Percentiles rank a stretch among this genome's conserved stretches.
phyloP scores from a whole-genome alignment of 2,329 filamentous ascomycete species.

The Arthrobotrys entomopaga region DNA sequence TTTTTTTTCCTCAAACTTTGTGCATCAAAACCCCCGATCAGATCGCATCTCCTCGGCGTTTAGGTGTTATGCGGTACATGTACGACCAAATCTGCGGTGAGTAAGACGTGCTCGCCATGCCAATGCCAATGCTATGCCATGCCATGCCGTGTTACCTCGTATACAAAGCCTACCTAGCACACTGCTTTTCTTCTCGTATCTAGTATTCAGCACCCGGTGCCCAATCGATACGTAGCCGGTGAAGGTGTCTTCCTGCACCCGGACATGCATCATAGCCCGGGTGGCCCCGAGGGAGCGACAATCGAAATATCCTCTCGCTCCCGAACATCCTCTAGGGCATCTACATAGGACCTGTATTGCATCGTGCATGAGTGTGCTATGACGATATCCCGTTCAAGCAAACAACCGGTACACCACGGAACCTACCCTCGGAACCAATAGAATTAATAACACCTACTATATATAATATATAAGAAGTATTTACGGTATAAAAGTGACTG shows the following conservation, averaged over 20 bases:
- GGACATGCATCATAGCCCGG: no score
- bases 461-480: no score
- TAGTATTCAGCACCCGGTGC: no score
- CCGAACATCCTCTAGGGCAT: constrained; percentile 1
- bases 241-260: no score
- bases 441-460: no score
- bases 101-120: no score
- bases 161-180: not conserved
- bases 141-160: not conserved
- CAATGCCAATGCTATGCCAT: no score
- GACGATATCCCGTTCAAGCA: not conserved
- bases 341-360: not conserved
- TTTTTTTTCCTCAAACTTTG: constrained; percentile 6
- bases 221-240: no score
- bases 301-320: not conserved
- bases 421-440: not conserved
- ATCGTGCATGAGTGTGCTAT: not conserved
- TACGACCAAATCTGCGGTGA: no score
- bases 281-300: not conserved
- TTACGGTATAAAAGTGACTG: no score
- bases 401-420: constrained; percentile 16
- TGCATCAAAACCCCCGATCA: constrained; percentile 14
- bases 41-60: constrained; percentile 18
- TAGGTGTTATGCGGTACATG: constrained; percentile 19
- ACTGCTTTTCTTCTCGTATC: not conserved